Base-by-base conservation (phyloP, 495 filamentous ascomycete genomes). In the Penicillium silybi region DNA sequence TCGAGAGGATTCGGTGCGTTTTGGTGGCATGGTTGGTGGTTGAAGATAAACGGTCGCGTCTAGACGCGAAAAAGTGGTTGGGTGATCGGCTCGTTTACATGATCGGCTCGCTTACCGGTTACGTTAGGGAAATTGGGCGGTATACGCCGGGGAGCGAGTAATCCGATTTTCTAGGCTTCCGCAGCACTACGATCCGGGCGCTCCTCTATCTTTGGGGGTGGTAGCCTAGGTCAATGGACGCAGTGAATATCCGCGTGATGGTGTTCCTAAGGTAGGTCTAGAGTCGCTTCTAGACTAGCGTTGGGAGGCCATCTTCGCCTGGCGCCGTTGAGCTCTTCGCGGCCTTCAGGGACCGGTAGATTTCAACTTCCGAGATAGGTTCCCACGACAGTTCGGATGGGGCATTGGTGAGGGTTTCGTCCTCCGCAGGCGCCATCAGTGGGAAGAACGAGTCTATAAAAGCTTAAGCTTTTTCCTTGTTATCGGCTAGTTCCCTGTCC, bases 401-500 rank as follows among this genome's bases (percentile, higher is more conserved):
- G 11, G 17, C 25, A 8, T 17, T 42, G 4, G 39, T 37, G n/a
- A 37, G 40, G 41, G 39, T 52, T 52, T 48, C n/a, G n/a, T n/a
- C n/a, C n/a, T n/a, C n/a, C n/a, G n/a, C n/a, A n/a, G n/a, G n/a
- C n/a, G n/a, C n/a, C n/a, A n/a, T n/a, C n/a, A 65, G 65, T 19
- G 57, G 61, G 39, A 67, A 69, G 57, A 69, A 67, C 0, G 59
- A 13, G 10, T 65, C 57, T 4, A 67, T 10, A 25, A 69, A 65
- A 1, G 51, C 50, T 15, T 50, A 11, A 2, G 53, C 54, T 46
- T 69, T 69, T 1, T 61, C 57, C 37, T 59, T 15, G 20, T 69
- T 66, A 0, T 59, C 44, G 1, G 27, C n/a, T 50, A 0, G 58
- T 2, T n/a, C 63, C 60, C 0, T 48, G 10, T 34, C 9, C 41